phyloP scores from a whole-genome alignment of 495 filamentous ascomycete species.

The Terfezia claveryi region DNA sequence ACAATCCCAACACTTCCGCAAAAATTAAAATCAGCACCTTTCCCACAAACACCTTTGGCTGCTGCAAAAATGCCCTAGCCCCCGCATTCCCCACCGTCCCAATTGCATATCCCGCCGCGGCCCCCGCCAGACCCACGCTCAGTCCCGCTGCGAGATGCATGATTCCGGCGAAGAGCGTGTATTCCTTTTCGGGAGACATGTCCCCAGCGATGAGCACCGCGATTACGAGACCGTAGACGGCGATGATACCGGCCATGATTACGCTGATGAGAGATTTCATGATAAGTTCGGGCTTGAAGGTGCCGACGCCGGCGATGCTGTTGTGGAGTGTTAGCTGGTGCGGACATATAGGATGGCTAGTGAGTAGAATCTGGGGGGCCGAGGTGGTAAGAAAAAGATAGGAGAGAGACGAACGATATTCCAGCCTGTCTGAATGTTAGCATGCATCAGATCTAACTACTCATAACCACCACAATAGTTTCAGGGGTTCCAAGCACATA shows the following conservation, averaged over 20 bases:
- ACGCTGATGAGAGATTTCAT: slow-evolving; percentile 56
- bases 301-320: slow-evolving; percentile 70
- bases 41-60: slow-evolving; percentile 87
- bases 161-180: slow-evolving; percentile 75
- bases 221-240: slow-evolving; percentile 92
- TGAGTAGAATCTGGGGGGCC: too few relatives aligned
- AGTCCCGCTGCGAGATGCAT: slow-evolving; percentile 86
- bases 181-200: slow-evolving; percentile 38
- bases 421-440: background rate
- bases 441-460: too few relatives aligned
- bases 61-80: slow-evolving; percentile 82
- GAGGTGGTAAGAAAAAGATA: too few relatives aligned
- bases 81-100: slow-evolving; percentile 88
- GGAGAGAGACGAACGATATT: background rate
- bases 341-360: too few relatives aligned
- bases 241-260: slow-evolving; percentile 99
- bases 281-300: slow-evolving; percentile 80
- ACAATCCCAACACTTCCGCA: slow-evolving; percentile 88
- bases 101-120: slow-evolving; percentile 95
- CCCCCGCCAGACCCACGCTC: slow-evolving; percentile 70
- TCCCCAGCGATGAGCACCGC: slow-evolving; percentile 81
- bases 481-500: background rate
- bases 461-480: too few relatives aligned
- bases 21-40: slow-evolving; percentile 99
- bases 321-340: background rate